Evolutionary conservation across 495 filamentous ascomycete species (phyloP), one percentile per base, ranked within the genome.

Genomic region (Lasiosphaeria ovina): DNA sequence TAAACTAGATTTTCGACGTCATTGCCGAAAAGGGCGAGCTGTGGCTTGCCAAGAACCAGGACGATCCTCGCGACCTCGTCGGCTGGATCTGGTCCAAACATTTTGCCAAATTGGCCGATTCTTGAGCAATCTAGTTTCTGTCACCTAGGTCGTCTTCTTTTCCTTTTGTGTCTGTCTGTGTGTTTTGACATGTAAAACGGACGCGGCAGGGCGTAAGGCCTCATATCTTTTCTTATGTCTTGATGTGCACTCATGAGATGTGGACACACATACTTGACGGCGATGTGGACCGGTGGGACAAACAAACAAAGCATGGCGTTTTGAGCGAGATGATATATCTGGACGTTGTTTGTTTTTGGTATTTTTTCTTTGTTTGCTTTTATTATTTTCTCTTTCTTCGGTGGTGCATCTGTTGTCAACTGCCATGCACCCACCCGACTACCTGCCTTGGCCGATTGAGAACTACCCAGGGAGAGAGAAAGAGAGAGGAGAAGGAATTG

Each of bases 31-130:
- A 98, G 72, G 94, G 94, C 54, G 94, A 98, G 76, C 86, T 98
- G 14, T 98, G 94, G 95, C 86, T 98, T 35, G 94, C 94, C 6
- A 90, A 88, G 69, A 98, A 98, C 69, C 94, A 98, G 73, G 94
- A 98, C 70, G 95, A 98, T 73, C 76, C 82, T 4, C 77, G 76
- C 16, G 80, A 84, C 31, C 79, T 85, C 62, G 84, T 97, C n/a
- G 94, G 94, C 47, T 98, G 94, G 94, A 96, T 98, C 62, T 98
- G 94, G 94, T 94, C 89, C 66, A 95, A 96, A 70, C 94, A 98
- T 76, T 98, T 98, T 76, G 90, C 89, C 52, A 90, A 89, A 59
- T 69, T 92, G 62, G 87, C 87, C 38, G 79, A 81, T 66, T 76
- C 77, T 51, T 79, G 63, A 72, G 32, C 14, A 24, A 34, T 5